phyloP scores from a whole-genome alignment of 345 rosid genomes.

The Alliaria petiolata region DNA sequence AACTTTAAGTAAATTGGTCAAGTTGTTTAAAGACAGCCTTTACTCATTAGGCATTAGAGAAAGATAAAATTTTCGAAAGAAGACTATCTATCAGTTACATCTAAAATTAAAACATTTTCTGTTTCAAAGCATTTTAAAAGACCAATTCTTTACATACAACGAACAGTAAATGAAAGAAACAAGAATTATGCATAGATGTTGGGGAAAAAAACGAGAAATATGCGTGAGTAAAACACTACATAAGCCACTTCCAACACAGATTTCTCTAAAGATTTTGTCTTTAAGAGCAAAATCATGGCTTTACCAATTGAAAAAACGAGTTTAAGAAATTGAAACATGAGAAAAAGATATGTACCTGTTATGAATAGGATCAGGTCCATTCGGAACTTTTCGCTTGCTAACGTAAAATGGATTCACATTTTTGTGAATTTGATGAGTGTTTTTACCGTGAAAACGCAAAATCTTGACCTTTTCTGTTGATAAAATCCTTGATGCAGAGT shows the following conservation, averaged over 20 bases:
- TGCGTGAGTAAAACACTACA: background rate
- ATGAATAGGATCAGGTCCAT: constrained; percentile 90
- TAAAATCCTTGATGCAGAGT: constrained; percentile 27
- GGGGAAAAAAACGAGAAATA: background rate
- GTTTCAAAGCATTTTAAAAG: constrained; percentile 34
- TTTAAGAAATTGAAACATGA: background rate
- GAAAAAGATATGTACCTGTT: constrained; percentile 54
- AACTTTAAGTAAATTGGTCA: no score
- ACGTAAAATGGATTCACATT: constrained; percentile 41
- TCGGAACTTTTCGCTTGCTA: constrained; percentile 75
- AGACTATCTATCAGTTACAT: constrained; percentile 46
- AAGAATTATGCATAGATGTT: background rate
- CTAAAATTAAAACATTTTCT: constrained; percentile 25
- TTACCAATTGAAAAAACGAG: background rate
- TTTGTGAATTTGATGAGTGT: constrained; percentile 25
- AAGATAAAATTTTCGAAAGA: constrained; percentile 41
- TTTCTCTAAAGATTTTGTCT: background rate
- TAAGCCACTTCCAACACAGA: background rate
- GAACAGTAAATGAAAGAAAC: background rate
- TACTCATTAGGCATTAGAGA: constrained; percentile 51
- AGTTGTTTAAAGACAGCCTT: constrained; percentile 40
- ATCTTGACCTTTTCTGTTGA: constrained; percentile 30
- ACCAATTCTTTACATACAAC: background rate
- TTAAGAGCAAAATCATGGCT: background rate
- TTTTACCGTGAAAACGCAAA: constrained; percentile 30